These are phyloP conservation scores for Hamamelis virginiana DNA, from an alignment of 164 flowering plant species.

Conservation along the genomic window DNA sequence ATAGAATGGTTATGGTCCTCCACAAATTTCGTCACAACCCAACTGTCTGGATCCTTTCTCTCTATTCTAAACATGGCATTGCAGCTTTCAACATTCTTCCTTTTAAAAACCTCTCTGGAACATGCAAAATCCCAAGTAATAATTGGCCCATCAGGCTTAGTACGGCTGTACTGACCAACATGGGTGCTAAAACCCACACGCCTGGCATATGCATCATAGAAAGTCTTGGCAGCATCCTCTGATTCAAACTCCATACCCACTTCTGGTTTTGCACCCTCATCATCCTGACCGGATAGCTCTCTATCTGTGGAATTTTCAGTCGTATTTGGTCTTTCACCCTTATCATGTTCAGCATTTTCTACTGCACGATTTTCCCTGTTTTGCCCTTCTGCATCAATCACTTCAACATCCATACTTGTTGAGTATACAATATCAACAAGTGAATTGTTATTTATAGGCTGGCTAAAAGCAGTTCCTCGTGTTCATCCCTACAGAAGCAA, in stretches of 20 bases:
- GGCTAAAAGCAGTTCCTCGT: conserved; percentile 10
- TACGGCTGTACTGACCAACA: conserved; percentile 40
- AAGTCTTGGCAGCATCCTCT: conserved; percentile 41
- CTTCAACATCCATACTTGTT: conserved; percentile 24
- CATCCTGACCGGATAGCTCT: conserved; percentile 22
- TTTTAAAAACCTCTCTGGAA: conserved; percentile 43
- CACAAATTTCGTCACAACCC: conserved; percentile 42
- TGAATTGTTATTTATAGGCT: neutral
- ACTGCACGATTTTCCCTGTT: conserved; percentile 5
- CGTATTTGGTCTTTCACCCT: conserved; percentile 14
- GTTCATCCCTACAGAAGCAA: neutral
- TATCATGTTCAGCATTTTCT: conserved; percentile 12
- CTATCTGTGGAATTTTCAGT: conserved; percentile 21
- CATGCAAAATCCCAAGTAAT: conserved; percentile 43
- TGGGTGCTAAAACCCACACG: conserved; percentile 44
- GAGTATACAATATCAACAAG: neutral
- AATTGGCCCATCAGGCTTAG: conserved; percentile 43
- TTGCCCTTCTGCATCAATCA: conserved; percentile 17
- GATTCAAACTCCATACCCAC: conserved; percentile 45
- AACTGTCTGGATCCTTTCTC: conserved; percentile 34
- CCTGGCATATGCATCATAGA: conserved; percentile 49
- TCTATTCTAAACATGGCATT: conserved; percentile 42
- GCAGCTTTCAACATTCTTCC: conserved; percentile 41
- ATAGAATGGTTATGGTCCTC: conserved; percentile 56
- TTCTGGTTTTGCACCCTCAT: conserved; percentile 25